Percentiles rank a stretch among this genome's conserved stretches.
Evolutionary conservation across 1,139 yeast species (phyloP).

Genomic region (Candida gigantensis): DNA sequence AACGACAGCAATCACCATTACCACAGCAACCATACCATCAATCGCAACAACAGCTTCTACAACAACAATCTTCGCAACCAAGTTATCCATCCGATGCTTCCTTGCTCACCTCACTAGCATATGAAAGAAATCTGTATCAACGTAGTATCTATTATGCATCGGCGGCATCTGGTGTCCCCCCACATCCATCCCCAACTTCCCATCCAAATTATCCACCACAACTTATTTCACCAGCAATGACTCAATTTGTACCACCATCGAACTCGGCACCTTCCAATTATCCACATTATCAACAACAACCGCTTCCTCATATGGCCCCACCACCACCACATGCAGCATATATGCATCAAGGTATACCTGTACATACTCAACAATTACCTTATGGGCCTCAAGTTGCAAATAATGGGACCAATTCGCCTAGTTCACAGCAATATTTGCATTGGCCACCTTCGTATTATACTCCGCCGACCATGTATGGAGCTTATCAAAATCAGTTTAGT

Average conservation of each 20-base stretch:
- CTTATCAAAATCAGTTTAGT: conserved; percentile 1
- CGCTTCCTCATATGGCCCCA: conserved; percentile 2
- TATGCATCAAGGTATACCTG: background rate
- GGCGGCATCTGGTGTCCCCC: conserved; percentile 1
- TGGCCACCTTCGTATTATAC: conserved; percentile 2
- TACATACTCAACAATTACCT: no score
- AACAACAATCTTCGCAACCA: conserved; percentile 1
- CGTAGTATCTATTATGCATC: conserved; percentile 34
- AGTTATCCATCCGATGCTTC: conserved; percentile 9
- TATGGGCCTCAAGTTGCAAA: background rate
- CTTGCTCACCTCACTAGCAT: conserved; percentile 29
- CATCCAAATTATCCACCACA: background rate
- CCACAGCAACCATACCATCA: conserved; percentile 1
- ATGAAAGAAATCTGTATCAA: conserved; percentile 38
- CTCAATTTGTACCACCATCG: background rate
- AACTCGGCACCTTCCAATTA: background rate
- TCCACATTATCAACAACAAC: conserved; percentile 1
- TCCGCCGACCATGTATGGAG: conserved; percentile 2
- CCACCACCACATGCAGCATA: conserved; percentile 5
- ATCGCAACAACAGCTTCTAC: background rate
- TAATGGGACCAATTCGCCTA: background rate
- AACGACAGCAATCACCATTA: background rate
- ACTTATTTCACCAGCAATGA: background rate
- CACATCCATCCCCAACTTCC: conserved; percentile 2
- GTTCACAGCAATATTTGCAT: background rate